Evolutionary conservation across 208 protist species (phyloP), one percentile per base, ranked within the genome.

Genomic region (Spongospora subterranea): DNA sequence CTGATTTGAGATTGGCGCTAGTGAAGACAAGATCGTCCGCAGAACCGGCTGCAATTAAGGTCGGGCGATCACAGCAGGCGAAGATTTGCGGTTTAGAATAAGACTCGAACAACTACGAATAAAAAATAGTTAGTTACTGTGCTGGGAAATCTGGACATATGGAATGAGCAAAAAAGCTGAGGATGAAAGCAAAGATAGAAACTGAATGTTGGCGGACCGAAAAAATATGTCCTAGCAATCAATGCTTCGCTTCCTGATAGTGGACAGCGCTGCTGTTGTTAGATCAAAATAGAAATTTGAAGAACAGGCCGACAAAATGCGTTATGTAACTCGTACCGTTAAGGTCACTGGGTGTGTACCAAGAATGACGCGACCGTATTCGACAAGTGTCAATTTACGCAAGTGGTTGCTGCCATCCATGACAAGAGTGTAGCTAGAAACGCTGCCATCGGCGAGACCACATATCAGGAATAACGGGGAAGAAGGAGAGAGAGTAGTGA

Each of bases 331-430:
- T n/a, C n/a, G n/a, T n/a, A 6, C 13, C 6, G 71, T 82, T 35
- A 82, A 43, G 13, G 6, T 45, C 11, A 82, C 71, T 35, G 71
- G 71, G n/a, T 82, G n/a, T 82, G 71, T 82, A 20, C 71, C 71
- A n/a, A 82, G 11, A 82, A 82, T 82, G 71, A 82, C 71, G 17
- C 71, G 71, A 35, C 35, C 35, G n/a, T n/a, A n/a, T n/a, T n/a
- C n/a, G 24, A 60, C 50, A 24, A 29, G 13, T 24, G 6, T 60
- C 6, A 60, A 24, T 29, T 29, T 29, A 60, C 6, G 13, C 6
- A 24, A 6, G 6, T 6, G 50, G 50, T 60, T 60, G 50, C 24
- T 60, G 50, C 24, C 50, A 60, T 20, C 71, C 17, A 45, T 82
- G 6, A 40, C 71, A 82, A 82, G 17, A 40, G 71, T 45, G n/a